These are phyloP conservation scores for Candida lessepsii DNA, from an alignment of 805 yeast species.

Conservation along the genomic window DNA sequence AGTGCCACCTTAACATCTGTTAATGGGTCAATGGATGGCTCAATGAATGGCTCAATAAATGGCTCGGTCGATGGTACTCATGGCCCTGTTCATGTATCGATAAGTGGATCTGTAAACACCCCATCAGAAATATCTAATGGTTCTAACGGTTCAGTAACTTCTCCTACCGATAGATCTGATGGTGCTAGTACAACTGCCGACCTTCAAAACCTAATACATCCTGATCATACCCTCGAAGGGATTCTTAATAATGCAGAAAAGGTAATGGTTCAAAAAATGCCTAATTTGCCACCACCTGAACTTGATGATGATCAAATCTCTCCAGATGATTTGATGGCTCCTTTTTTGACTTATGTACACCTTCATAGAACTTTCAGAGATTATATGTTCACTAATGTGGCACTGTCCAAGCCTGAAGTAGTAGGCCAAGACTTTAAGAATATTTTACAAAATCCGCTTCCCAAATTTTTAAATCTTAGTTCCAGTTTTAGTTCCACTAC, in stretches of 20 bases:
- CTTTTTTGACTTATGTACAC: conserved; percentile 21
- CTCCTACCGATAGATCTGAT: background rate
- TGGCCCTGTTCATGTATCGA: background rate
- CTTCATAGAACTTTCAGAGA: conserved; percentile 36
- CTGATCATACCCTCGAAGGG: conserved; percentile 7
- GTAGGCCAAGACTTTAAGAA: conserved; percentile 14
- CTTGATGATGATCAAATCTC: conserved; percentile 6
- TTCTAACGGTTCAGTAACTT: background rate
- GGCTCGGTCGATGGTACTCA: background rate
- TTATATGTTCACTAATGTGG: conserved; percentile 37
- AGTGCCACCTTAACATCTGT: background rate
- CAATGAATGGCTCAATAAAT: background rate
- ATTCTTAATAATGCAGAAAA: conserved; percentile 7
- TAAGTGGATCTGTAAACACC: background rate
- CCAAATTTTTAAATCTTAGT: conserved; percentile 6
- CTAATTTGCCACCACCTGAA: conserved; percentile 3
- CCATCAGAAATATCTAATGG: background rate
- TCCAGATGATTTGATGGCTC: conserved; percentile 15
- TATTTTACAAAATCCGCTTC: conserved; percentile 14
- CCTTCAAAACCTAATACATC: conserved; percentile 13
- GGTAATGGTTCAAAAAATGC: conserved; percentile 7
- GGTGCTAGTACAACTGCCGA: conserved; percentile 9
- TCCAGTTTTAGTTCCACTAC: conserved; percentile 1
- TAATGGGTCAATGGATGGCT: background rate
- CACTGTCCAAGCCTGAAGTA: conserved; percentile 10